Evolutionary conservation across 805 yeast genomes (phyloP).

Genomic region (Dipodascopsis uninucleata): DNA sequence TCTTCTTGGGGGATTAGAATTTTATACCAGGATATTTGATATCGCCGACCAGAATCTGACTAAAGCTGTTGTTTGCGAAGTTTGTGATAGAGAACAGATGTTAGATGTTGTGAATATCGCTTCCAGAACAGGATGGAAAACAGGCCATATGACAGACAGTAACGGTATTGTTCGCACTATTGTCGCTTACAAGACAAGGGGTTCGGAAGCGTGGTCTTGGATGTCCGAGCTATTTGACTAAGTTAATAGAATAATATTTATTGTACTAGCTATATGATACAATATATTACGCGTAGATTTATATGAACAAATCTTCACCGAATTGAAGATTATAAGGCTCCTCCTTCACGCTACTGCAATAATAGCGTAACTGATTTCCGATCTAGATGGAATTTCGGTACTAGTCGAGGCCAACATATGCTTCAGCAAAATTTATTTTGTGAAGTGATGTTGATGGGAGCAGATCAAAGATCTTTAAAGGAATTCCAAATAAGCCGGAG

Average conservation of each 20-base stretch:
- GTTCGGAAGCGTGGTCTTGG: constrained; percentile 18
- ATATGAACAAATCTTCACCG: background rate
- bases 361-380: constrained; percentile 25
- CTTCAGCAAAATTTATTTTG: background rate
- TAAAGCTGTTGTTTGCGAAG: constrained; percentile 66
- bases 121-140: constrained; percentile 44
- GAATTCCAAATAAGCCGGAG: constrained; percentile 36
- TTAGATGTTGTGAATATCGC: constrained; percentile 37
- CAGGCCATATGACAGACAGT: constrained; percentile 50
- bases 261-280: background rate
- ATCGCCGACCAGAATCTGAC: constrained; percentile 45
- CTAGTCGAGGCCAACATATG: constrained; percentile 12
- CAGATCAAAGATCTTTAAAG: constrained; percentile 8
- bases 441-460: constrained; percentile 10
- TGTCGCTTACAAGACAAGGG: constrained; percentile 15
- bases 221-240: constrained; percentile 3
- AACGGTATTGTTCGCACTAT: constrained; percentile 33
- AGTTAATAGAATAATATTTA: background rate
- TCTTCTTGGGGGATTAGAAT: constrained; percentile 71
- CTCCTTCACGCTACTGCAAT: constrained; percentile 21
- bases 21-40: constrained; percentile 55
- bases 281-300: background rate
- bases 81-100: constrained; percentile 64
- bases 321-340: constrained; percentile 11
- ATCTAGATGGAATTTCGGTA: constrained; percentile 23